phyloP scores from a whole-genome alignment of 139 green algal genomes.

The Chlorella ohadii region DNA sequence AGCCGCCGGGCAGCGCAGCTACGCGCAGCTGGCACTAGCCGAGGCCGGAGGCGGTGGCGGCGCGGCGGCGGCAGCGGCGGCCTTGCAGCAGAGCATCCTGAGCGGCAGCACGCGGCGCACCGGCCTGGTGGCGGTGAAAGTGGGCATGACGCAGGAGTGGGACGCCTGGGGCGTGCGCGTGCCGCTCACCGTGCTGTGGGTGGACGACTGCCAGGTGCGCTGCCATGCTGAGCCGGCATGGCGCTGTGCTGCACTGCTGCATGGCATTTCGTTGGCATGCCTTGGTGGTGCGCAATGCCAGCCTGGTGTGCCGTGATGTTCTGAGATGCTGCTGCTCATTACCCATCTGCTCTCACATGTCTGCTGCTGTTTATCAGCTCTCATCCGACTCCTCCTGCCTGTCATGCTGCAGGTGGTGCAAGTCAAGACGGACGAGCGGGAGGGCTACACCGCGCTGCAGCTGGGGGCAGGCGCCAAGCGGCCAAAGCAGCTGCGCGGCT shows the following conservation, averaged over 20 bases:
- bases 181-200: slow-evolving; percentile 96
- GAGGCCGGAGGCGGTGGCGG: not conserved
- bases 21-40: not conserved
- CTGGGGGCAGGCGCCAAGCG: slow-evolving; percentile 80
- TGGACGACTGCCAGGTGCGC: slow-evolving; percentile 93
- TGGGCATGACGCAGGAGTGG: slow-evolving; percentile 98
- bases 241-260: not conserved
- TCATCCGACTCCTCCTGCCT: not conserved
- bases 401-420: slow-evolving; percentile 82
- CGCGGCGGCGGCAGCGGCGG: slow-evolving; percentile 4
- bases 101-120: slow-evolving; percentile 60
- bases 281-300: too few species aligned
- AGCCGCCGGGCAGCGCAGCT: slow-evolving; percentile 12
- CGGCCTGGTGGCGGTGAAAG: slow-evolving; percentile 93
- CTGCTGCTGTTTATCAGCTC: not conserved
- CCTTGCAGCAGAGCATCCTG: slow-evolving; percentile 25
- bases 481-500: slow-evolving; percentile 72
- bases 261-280: not conserved
- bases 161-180: slow-evolving; percentile 87
- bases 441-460: slow-evolving; percentile 88
- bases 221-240: too few species aligned
- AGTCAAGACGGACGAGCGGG: slow-evolving; percentile 70
- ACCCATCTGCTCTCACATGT: too few species aligned
- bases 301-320: not conserved
- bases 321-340: not conserved